Conservation (phyloP, 148 eudicot genomes). For the Spergularia marina region DNA sequence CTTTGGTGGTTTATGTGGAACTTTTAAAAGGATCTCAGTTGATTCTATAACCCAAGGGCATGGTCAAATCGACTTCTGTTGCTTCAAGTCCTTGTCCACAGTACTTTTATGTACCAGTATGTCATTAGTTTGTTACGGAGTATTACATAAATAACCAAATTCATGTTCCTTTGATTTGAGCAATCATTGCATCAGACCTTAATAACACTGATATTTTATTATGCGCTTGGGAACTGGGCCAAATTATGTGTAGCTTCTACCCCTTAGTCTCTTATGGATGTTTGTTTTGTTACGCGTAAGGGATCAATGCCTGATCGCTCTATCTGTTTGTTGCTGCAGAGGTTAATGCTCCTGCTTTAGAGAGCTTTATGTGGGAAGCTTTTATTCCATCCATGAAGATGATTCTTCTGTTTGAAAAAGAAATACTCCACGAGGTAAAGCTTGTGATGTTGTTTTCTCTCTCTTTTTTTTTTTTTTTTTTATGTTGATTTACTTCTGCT, state of each 20-base stretch:
- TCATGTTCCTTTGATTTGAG: not conserved
- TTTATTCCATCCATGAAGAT: slow-evolving; percentile 62
- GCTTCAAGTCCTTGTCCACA: too few relatives aligned
- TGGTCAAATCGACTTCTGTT: too few relatives aligned
- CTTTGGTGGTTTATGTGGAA: too few relatives aligned
- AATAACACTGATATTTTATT: too few relatives aligned
- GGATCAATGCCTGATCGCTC: not conserved
- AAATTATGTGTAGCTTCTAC: not conserved
- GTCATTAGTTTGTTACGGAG: too few relatives aligned
- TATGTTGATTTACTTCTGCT: slow-evolving; percentile 2
- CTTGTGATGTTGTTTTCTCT: not conserved
- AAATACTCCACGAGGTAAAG: slow-evolving; percentile 63
- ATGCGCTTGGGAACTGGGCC: too few relatives aligned
- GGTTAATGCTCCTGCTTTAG: slow-evolving; percentile 32
- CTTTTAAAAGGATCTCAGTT: too few relatives aligned
- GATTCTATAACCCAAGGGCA: too few relatives aligned
- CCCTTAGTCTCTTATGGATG: not conserved
- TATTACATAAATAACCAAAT: too few relatives aligned
- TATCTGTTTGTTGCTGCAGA: slow-evolving; percentile 39
- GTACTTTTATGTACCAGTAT: too few relatives aligned
- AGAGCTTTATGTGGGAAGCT: slow-evolving; percentile 53
- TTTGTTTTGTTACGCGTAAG: not conserved
- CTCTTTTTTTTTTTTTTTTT: not conserved
- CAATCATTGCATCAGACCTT: not conserved
- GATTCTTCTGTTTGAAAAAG: slow-evolving; percentile 47